Percentiles rank a stretch among this genome's conserved stretches.
phyloP scores from a whole-genome alignment of 345 rosid genomes.

The Eucalyptus curtisii region DNA sequence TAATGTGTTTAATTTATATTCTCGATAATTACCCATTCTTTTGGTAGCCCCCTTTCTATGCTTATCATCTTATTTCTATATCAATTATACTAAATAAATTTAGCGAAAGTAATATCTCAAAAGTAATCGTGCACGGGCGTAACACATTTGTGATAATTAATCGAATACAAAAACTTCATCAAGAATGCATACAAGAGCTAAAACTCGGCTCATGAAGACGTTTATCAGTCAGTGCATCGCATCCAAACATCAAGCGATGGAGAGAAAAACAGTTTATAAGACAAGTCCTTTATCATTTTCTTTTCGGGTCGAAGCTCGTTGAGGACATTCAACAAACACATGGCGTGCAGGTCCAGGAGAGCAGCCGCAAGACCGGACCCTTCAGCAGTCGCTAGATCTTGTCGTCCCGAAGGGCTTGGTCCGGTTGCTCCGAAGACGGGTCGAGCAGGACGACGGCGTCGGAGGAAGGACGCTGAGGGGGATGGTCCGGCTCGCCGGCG shows the following conservation, averaged over 20 bases:
- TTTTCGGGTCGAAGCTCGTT: not conserved
- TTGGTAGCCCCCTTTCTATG: not conserved
- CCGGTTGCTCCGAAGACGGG: not conserved
- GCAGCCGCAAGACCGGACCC: not conserved
- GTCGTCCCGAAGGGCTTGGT: not conserved
- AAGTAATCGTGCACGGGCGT: not conserved
- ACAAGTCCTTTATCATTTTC: not conserved
- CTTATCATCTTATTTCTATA: not conserved
- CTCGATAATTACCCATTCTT: not conserved
- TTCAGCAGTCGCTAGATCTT: not conserved
- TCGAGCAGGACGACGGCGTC: not conserved
- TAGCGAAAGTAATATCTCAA: not conserved
- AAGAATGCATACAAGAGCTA: not conserved
- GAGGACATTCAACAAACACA: not conserved
- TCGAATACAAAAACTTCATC: not conserved
- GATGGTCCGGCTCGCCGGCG: conserved; percentile 17
- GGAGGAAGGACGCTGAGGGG: not conserved
- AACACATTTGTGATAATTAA: not conserved
- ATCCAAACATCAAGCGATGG: not conserved
- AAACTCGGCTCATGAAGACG: not conserved
- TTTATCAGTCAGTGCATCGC: not conserved
- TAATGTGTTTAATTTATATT: not conserved
- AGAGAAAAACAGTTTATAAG: not conserved
- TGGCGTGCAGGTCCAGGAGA: not conserved
- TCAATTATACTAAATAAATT: not conserved